Evolutionary conservation across 2,329 filamentous ascomycete species (phyloP).

Genomic region (Fusarium napiforme): DNA sequence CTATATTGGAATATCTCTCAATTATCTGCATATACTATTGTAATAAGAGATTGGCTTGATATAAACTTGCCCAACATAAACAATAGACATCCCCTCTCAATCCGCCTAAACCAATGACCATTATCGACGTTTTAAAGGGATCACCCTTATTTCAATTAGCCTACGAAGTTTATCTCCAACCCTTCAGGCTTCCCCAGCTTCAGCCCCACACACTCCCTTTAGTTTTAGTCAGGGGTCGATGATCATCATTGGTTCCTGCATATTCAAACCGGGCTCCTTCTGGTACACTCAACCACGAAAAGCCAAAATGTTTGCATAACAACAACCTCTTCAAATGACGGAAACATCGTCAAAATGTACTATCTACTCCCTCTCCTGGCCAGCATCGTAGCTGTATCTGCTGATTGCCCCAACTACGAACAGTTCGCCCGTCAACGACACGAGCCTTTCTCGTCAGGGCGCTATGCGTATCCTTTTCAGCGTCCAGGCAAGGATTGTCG

Average conservation of each 20-base stretch:
- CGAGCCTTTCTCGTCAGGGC: conserved; percentile 79
- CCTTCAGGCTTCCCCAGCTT: conserved; percentile 15
- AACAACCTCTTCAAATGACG: conserved; percentile 17
- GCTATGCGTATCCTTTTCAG: conserved; percentile 81
- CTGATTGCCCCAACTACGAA: conserved; percentile 51
- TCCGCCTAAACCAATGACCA: not conserved
- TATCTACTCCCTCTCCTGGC: conserved; percentile 5
- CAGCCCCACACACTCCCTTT: not conserved
- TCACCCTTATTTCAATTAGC: not conserved
- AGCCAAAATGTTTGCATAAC: conserved; percentile 14
- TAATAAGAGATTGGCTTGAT: not conserved
- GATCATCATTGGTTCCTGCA: not conserved
- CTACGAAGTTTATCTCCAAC: not conserved
- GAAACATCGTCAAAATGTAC: conserved; percentile 12
- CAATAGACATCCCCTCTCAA: not conserved
- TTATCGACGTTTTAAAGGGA: not conserved
- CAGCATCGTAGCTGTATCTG: conserved; percentile 35
- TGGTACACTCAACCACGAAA: not conserved
- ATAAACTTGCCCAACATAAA: not conserved
- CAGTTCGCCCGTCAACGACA: conserved; percentile 58
- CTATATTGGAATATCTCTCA: too few relatives aligned
- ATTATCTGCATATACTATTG: not conserved
- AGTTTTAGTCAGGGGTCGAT: conserved; percentile 19
- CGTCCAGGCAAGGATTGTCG: conserved; percentile 80
- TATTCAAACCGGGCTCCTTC: not conserved